phyloP scores from a whole-genome alignment of 2,329 filamentous ascomycete species.

The Karstenula rhodostoma region DNA sequence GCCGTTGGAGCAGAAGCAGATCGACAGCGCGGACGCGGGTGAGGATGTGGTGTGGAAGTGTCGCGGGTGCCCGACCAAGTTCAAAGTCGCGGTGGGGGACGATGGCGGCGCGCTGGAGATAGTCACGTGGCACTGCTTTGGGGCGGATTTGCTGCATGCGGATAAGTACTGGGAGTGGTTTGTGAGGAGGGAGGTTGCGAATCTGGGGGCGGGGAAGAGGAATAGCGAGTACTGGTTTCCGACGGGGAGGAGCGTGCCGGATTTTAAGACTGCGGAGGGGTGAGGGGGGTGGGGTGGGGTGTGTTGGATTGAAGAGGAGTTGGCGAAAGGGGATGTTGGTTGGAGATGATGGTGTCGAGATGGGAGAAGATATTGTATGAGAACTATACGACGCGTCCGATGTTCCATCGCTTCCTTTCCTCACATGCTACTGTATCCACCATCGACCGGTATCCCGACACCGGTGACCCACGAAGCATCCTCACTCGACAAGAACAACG shows the following conservation, averaged over 20 bases:
- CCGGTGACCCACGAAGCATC: conserved; percentile 58
- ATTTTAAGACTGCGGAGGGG: conserved; percentile 6
- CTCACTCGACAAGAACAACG: conserved; percentile 57
- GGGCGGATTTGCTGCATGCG: conserved; percentile 14
- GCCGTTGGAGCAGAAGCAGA: conserved; percentile 8
- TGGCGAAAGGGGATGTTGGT: neutral
- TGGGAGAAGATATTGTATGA: too few relatives aligned
- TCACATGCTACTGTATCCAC: conserved; percentile 51
- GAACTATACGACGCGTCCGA: too few relatives aligned
- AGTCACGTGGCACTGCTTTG: conserved; percentile 19
- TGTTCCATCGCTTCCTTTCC: neutral
- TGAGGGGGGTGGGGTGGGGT: neutral
- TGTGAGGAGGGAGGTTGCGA: conserved; percentile 10
- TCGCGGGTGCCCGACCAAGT: conserved; percentile 17
- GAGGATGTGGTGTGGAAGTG: conserved; percentile 7
- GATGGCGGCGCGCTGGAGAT: neutral
- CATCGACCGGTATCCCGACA: conserved; percentile 56
- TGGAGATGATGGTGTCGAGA: neutral
- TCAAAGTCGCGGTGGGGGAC: neutral
- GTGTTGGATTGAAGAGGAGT: neutral
- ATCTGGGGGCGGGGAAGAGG: conserved; percentile 12
- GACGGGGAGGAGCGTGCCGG: neutral
- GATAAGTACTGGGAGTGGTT: conserved; percentile 16
- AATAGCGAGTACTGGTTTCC: conserved; percentile 19
- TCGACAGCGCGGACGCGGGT: neutral